These are phyloP conservation scores for Tripterygium wilfordii DNA, from an alignment of 177 flowering plant genomes.

Conservation along the genomic window DNA sequence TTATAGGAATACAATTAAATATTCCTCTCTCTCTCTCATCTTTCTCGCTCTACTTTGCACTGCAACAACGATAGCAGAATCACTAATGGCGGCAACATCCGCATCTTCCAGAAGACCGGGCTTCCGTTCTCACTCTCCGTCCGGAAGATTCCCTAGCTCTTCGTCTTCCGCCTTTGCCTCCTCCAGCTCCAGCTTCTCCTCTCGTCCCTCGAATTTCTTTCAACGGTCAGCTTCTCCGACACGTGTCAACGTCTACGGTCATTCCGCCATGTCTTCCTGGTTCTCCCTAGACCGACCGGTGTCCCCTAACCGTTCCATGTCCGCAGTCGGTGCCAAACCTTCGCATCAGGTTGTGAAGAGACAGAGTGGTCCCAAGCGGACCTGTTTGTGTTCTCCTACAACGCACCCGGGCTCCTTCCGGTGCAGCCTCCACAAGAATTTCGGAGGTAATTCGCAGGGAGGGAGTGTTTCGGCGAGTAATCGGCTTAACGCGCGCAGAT, in stretches of 20 bases:
- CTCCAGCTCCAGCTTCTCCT: constrained; percentile 30
- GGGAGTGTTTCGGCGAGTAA: constrained; percentile 2
- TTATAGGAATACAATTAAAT: constrained; percentile 9
- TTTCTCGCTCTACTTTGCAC: constrained; percentile 6
- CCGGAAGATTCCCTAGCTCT: constrained; percentile 31
- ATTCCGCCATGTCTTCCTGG: constrained; percentile 21
- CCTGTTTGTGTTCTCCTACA: constrained; percentile 78
- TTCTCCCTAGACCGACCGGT: constrained; percentile 43
- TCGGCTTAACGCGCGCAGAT: constrained; percentile 35
- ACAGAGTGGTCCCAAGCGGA: constrained; percentile 28
- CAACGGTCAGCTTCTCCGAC: constrained; percentile 35
- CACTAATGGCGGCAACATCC: constrained; percentile 33
- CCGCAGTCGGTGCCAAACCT: constrained; percentile 10
- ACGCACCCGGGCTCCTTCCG: constrained; percentile 80
- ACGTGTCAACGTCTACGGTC: constrained; percentile 29
- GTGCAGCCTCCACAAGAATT: constrained; percentile 54
- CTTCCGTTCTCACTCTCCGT: constrained; percentile 30
- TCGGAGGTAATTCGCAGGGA: constrained; percentile 1
- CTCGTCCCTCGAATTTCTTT: constrained; percentile 24
- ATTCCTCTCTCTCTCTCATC: neutral
- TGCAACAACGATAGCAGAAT: neutral
- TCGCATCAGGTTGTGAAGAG: constrained; percentile 19
- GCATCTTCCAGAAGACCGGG: constrained; percentile 44
- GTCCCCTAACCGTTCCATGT: constrained; percentile 49
- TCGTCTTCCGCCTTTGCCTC: constrained; percentile 46